These are phyloP conservation scores for Claviceps capensis DNA, from an alignment of 2,329 filamentous ascomycete genomes.

Conservation along the genomic window DNA sequence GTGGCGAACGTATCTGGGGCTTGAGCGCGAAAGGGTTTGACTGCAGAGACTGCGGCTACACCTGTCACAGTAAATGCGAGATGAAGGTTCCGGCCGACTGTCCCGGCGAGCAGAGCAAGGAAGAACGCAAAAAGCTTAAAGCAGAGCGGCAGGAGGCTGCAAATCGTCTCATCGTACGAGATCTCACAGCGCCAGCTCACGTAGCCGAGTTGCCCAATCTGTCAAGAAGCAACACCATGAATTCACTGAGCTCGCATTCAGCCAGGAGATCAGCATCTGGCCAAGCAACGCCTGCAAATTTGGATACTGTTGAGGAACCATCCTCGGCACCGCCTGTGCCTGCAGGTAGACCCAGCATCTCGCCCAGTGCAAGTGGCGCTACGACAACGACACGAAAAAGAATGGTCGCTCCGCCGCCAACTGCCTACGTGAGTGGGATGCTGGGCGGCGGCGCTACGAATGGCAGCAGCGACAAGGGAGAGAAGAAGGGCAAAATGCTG, in stretches of 20 bases:
- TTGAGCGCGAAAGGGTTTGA: slow-evolving; percentile 93
- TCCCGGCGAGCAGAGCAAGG: slow-evolving; percentile 84
- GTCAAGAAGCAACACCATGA: slow-evolving; percentile 76
- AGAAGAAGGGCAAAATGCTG: slow-evolving; percentile 71
- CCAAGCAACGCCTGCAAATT: slow-evolving; percentile 35
- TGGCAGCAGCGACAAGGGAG: slow-evolving; percentile 21
- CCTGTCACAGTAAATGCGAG: slow-evolving; percentile 96
- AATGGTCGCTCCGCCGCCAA: slow-evolving; percentile 75
- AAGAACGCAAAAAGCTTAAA: slow-evolving; percentile 91
- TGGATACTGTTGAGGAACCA: slow-evolving; percentile 24
- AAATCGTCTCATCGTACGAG: slow-evolving; percentile 41
- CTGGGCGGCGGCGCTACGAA: slow-evolving; percentile 35
- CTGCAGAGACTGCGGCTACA: slow-evolving; percentile 92
- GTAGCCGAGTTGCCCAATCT: slow-evolving; percentile 53
- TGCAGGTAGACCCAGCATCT: slow-evolving; percentile 14
- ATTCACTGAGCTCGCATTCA: slow-evolving; percentile 73
- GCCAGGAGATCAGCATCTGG: slow-evolving; percentile 46
- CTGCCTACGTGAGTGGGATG: slow-evolving; percentile 60
- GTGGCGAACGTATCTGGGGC: slow-evolving; percentile 94
- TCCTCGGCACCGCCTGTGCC: slow-evolving; percentile 10
- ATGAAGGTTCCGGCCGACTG: slow-evolving; percentile 97
- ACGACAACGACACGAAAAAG: slow-evolving; percentile 38
- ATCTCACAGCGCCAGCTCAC: slow-evolving; percentile 25
- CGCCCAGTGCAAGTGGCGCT: slow-evolving; percentile 15
- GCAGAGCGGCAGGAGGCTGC: slow-evolving; percentile 69